Evolutionary conservation across 805 yeast genomes (phyloP).

Genomic region (Kluyveromyces starmeri): DNA sequence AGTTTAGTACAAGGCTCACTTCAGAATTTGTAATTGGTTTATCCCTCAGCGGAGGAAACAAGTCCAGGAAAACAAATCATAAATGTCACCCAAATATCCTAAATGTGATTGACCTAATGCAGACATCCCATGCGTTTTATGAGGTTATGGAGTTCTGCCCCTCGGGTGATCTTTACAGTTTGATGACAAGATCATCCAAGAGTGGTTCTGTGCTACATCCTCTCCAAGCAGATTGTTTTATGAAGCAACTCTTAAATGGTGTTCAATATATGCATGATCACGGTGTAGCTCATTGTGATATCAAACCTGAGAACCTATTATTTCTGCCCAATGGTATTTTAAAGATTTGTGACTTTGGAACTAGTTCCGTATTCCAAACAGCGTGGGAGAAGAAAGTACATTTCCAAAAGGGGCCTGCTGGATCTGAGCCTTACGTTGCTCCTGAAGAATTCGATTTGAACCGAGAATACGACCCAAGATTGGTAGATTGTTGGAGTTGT

Average conservation of each 20-base stretch:
- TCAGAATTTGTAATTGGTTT: constrained; percentile 85
- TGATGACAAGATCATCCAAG: constrained; percentile 40
- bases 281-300: constrained; percentile 91
- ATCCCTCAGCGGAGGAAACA: constrained; percentile 49
- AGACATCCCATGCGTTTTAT: constrained; percentile 58
- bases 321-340: constrained; percentile 57
- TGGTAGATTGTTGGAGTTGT: constrained; percentile 83
- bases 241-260: constrained; percentile 79
- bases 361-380: constrained; percentile 82
- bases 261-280: constrained; percentile 78
- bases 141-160: constrained; percentile 95
- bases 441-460: constrained; percentile 69
- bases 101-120: constrained; percentile 73
- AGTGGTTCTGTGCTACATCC: constrained; percentile 43
- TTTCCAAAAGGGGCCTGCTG: constrained; percentile 65
- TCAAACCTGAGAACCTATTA: constrained; percentile 80
- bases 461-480: constrained; percentile 60
- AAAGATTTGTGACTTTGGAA: constrained; percentile 81
- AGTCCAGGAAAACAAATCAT: not conserved
- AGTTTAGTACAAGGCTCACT: constrained; percentile 78
- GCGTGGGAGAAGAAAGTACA: constrained; percentile 79
- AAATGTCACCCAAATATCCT: constrained; percentile 48
- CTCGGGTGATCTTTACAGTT: constrained; percentile 64
- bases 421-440: constrained; percentile 85
- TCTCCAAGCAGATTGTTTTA: constrained; percentile 77